Percentiles rank a stretch among this genome's conserved stretches.
phyloP scores from a whole-genome alignment of 2,329 filamentous ascomycete genomes.

The Phaeomoniella chlamydospora region DNA sequence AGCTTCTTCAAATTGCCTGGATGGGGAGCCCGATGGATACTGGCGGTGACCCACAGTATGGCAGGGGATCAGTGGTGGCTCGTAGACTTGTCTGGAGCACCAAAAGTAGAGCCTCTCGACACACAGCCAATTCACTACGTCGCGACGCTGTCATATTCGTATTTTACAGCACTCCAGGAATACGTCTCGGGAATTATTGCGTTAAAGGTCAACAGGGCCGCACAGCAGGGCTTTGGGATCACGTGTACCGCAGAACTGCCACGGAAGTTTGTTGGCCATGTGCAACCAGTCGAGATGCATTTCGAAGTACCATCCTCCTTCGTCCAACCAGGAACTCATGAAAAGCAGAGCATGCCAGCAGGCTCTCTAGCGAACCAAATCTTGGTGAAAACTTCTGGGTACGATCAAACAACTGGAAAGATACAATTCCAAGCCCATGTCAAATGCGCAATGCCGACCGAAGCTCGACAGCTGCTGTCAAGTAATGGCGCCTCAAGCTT shows the following conservation, averaged over 20 bases:
- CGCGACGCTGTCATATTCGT: not conserved
- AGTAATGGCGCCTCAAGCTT: not conserved
- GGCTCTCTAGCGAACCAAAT: not conserved
- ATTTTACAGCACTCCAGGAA: constrained; percentile 1
- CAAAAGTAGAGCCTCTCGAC: not conserved
- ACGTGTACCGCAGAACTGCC: not conserved
- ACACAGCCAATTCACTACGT: not conserved
- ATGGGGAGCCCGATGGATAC: constrained; percentile 61
- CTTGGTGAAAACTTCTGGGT: not conserved
- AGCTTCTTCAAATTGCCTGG: constrained; percentile 55
- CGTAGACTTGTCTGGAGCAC: constrained; percentile 20
- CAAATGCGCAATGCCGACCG: not conserved
- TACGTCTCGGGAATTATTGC: not conserved
- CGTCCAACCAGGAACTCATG: not conserved
- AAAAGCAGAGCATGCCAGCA: not conserved
- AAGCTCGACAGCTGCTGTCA: not conserved
- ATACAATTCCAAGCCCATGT: not conserved
- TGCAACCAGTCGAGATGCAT: not conserved
- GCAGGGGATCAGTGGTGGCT: constrained; percentile 70
- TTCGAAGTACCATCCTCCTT: not conserved
- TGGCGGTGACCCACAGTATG: constrained; percentile 56
- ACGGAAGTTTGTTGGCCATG: not conserved
- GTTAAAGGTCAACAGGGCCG: not conserved
- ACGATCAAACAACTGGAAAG: not conserved
- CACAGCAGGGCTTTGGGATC: not conserved